Evolutionary conservation across 108 stramenopile species (phyloP).

Genomic region (Skeletonema grethae): DNA sequence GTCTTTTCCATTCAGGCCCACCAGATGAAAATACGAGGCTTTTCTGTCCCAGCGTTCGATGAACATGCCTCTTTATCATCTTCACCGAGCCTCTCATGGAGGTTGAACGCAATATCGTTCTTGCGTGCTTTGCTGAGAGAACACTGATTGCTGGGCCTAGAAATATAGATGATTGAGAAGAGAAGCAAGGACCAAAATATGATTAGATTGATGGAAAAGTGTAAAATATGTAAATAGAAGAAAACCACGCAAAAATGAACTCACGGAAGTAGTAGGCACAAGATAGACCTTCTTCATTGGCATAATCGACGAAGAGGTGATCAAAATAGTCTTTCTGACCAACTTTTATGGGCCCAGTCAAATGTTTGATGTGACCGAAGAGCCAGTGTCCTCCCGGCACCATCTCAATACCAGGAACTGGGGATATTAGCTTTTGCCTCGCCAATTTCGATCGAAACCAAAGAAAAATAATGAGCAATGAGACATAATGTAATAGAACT

Average conservation of each 20-base stretch:
- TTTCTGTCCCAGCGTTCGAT: not conserved
- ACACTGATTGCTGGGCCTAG: not conserved
- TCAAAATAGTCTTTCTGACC: not conserved
- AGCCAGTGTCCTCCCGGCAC: not conserved
- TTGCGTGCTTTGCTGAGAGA: conserved; percentile 4
- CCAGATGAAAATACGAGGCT: not conserved
- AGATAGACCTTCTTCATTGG: not conserved
- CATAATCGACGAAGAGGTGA: conserved; percentile 1
- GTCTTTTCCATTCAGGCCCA: not conserved
- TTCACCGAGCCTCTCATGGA: not conserved
- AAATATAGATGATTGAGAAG: not conserved
- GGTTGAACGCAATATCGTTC: not conserved
- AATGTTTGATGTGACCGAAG: not conserved
- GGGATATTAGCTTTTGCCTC: not conserved
- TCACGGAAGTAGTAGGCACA: not conserved
- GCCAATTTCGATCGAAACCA: conserved; percentile 1
- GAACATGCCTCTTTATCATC: not conserved
- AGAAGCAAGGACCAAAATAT: not conserved
- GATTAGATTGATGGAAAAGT: too few species aligned
- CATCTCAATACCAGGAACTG: not conserved
- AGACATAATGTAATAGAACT: not conserved
- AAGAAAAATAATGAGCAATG: not conserved
- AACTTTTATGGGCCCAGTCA: not conserved
- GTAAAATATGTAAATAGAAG: too few species aligned
- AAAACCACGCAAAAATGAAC: not conserved